Conservation (phyloP, 345 rosid genomes). For the rapeseed (Brassica napus) region Da-Ae NC_063447.1:30512001-30512500, state of each 20-base stretch:
- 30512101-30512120: constrained; percentile 66
- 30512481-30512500: too few relatives aligned
- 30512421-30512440: too few relatives aligned
- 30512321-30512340: constrained; percentile 24
- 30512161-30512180: constrained; percentile 13
- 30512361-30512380: constrained; percentile 24
- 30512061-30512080: constrained; percentile 55
- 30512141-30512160: constrained; percentile 10
- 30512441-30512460: too few relatives aligned
- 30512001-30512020: constrained; percentile 39
- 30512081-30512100: constrained; percentile 62
- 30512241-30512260: constrained; percentile 41
- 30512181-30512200: neutral
- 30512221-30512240: constrained; percentile 44
- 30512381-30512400: too few relatives aligned
- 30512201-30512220: constrained; percentile 33
- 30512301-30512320: constrained; percentile 46
- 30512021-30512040: constrained; percentile 45
- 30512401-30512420: too few relatives aligned
- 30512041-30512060: constrained; percentile 52
- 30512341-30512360: constrained; percentile 34
- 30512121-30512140: too few relatives aligned
- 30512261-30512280: constrained; percentile 32
- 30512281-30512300: constrained; percentile 39
- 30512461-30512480: too few relatives aligned